phyloP scores from a whole-genome alignment of 2,329 filamentous ascomycete species.

The Aureobasidium sp. region DNA sequence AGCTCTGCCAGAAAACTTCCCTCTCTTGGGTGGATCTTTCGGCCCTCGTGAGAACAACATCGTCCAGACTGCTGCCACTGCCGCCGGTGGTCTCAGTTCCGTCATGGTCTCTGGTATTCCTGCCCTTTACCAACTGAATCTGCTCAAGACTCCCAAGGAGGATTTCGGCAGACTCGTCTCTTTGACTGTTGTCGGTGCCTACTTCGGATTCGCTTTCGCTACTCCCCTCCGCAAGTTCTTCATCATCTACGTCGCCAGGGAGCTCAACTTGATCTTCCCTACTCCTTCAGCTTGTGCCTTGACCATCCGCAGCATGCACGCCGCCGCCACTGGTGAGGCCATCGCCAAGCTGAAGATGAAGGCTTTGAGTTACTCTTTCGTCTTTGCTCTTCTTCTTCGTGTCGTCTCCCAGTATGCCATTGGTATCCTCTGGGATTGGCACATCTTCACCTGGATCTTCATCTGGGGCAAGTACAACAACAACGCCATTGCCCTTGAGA shows the following conservation, averaged over 20 bases:
- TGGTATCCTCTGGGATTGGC: constrained; percentile 49
- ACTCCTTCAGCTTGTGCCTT: constrained; percentile 53
- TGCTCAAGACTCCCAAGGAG: constrained; percentile 44
- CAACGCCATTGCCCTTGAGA: constrained; percentile 46
- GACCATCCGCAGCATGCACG: constrained; percentile 56
- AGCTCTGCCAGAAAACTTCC: constrained; percentile 29
- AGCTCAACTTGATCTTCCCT: constrained; percentile 53
- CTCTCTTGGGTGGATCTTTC: constrained; percentile 47
- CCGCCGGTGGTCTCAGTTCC: constrained; percentile 49
- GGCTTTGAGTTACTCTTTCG: constrained; percentile 46
- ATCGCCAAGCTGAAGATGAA: constrained; percentile 52
- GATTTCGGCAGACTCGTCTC: constrained; percentile 54
- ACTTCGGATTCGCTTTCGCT: constrained; percentile 59
- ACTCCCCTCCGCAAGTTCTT: constrained; percentile 38
- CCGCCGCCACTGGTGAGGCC: constrained; percentile 41
- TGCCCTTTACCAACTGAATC: constrained; percentile 50
- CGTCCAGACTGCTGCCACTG: constrained; percentile 51
- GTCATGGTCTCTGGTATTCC: constrained; percentile 54
- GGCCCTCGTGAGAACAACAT: constrained; percentile 57
- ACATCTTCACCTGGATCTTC: constrained; percentile 32
- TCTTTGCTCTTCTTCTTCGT: constrained; percentile 43
- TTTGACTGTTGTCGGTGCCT: constrained; percentile 54
- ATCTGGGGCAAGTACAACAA: constrained; percentile 47
- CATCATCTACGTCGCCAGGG: constrained; percentile 46
- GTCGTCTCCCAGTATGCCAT: constrained; percentile 52